Evolutionary conservation across 768 basidiomycete species (phyloP).

Genomic region (Calocybe cyanea): DNA sequence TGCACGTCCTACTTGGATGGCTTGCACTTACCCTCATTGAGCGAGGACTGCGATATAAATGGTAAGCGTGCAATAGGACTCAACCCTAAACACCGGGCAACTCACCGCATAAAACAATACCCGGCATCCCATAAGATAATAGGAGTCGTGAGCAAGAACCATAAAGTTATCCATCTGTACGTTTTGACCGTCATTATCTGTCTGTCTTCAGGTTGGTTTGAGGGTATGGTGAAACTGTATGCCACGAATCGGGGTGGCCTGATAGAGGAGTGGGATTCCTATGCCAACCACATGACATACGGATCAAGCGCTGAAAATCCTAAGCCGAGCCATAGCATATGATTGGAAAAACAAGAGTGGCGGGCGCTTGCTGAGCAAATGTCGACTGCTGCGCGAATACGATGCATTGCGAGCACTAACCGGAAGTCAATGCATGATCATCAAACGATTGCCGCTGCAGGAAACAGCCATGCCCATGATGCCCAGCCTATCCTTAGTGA

Average conservation of each 20-base stretch:
- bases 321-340: too few relatives aligned
- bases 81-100: not conserved
- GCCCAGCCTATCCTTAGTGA: too few relatives aligned
- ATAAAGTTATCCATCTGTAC: slow-evolving; percentile 55
- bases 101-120: slow-evolving; percentile 80
- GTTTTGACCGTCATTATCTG: slow-evolving; percentile 46
- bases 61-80: not conserved
- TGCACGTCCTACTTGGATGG: too few relatives aligned
- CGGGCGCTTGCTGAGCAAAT: too few relatives aligned
- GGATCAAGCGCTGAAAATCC: not conserved
- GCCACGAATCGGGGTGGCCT: too few relatives aligned
- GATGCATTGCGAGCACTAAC: too few relatives aligned
- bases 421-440: too few relatives aligned
- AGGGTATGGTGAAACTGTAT: not conserved
- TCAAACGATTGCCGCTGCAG: too few relatives aligned
- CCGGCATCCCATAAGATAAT: slow-evolving; percentile 75
- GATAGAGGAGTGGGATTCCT: not conserved
- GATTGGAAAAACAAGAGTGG: too few relatives aligned
- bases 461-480: too few relatives aligned
- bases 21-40: slow-evolving; percentile 55
- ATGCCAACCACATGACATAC: slow-evolving; percentile 1
- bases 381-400: too few relatives aligned
- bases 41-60: slow-evolving; percentile 52
- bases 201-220: slow-evolving; percentile 7
- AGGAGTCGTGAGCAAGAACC: slow-evolving; percentile 64